Base-by-base conservation (phyloP, 768 basidiomycete species). In the Xerocomus brunneocitrinus region DNA sequence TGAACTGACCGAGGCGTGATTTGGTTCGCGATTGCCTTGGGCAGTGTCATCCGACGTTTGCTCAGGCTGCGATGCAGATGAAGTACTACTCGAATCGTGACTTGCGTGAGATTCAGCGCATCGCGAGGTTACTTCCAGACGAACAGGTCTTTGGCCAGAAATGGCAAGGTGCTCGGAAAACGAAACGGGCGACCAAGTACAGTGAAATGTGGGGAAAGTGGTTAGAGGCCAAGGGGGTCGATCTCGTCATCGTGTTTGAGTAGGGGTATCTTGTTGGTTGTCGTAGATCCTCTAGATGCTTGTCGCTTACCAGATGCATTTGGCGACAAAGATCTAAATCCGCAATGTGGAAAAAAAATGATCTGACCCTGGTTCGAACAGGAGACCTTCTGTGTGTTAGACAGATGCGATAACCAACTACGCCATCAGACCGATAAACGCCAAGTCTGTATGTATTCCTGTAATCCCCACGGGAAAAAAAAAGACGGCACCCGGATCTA, bases 331-430 rank as follows among this genome's bases (percentile, higher is more conserved):
- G 35, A 36, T n/a, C 16, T 8, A 36, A 6, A 1, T n/a, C 13
- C 14, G 13, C 25, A 9, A 10, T 7, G 43, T 8, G 22, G 7
- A 24, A 51, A 54, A 52, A 34, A 7, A 25, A 43, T 55, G 58
- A 59, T 58, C 58, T 54, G 57, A 58, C 5, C 59, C 59, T 60
- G 59, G 58, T 5, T 60, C 59, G 59, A 60, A n/a, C n/a, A 61
- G 52, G 59, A 57, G 59, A 60, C 55, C 58, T 60, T 61, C 59
- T 57, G 82, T 83, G 83, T 84, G 82, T 85, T 82, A 84, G 82
- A 84, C 83, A 83, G 81, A 84, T 82, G 83, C 80, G 82, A 85
- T 85, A 84, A 85, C 83, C 83, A 85, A 83, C 81, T 84, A 85
- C 83, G 79, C 82, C 83, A 84, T 79, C 80, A 67, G 60, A 67